Evolutionary conservation across 129 eudicot genomes (phyloP).

Genomic region (Apium graveolens): DNA sequence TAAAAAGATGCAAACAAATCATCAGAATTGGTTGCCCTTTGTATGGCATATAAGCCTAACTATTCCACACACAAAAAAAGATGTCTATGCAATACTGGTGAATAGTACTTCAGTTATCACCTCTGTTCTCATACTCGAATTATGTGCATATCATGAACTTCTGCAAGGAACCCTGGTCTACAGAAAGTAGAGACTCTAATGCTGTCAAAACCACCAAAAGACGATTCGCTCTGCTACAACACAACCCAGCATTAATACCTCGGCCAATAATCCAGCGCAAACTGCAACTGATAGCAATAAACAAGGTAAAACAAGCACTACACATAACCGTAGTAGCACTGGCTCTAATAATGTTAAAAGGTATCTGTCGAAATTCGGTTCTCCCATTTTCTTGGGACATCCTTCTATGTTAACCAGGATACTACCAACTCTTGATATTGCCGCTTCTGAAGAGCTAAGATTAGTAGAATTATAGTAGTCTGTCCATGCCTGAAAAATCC

Average conservation of each 20-base stretch:
- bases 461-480: neutral
- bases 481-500: neutral
- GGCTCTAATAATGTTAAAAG: neutral
- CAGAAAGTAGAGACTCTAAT: neutral
- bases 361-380: neutral
- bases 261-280: neutral
- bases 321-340: neutral
- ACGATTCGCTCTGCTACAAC: neutral
- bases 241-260: neutral
- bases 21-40: too few species aligned
- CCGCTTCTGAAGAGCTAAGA: neutral
- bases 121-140: too few species aligned
- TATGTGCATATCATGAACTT: neutral
- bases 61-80: too few species aligned
- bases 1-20: too few species aligned
- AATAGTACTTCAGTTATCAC: too few species aligned
- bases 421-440: neutral
- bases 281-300: neutral
- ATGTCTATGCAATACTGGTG: too few species aligned
- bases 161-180: neutral
- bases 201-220: conserved; percentile 3
- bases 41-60: too few species aligned
- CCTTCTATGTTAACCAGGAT: neutral
- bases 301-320: neutral
- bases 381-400: neutral